Evolutionary conservation across 306 rosid species (phyloP).

Genomic region (Dicorynia guianensis): DNA sequence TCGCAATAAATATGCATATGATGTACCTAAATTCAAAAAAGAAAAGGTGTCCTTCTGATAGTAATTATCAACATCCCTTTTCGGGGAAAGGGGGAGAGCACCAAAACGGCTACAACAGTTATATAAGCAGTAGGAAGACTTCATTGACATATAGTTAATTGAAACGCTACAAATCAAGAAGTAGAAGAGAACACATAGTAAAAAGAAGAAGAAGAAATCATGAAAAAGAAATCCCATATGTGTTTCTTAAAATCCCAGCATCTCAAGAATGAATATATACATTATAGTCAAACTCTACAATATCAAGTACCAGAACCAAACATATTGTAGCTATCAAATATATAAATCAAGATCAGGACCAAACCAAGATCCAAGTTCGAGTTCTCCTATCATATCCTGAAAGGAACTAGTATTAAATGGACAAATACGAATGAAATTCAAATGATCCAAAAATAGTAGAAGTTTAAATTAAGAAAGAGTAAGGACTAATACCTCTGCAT

Average conservation of each 20-base stretch:
- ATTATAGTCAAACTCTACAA: neutral
- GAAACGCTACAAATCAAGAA: constrained; percentile 1
- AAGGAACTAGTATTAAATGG: neutral
- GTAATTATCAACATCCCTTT: constrained; percentile 3
- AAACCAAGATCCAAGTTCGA: constrained; percentile 15
- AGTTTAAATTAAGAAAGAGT: no score
- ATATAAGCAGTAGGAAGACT: neutral
- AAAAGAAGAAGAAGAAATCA: neutral
- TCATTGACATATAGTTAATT: constrained; percentile 22
- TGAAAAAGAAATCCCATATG: neutral
- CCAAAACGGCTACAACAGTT: neutral
- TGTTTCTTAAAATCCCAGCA: constrained; percentile 12
- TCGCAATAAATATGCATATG: constrained; percentile 36
- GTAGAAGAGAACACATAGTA: neutral
- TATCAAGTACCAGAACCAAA: neutral
- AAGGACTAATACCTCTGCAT: constrained; percentile 63
- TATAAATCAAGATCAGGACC: neutral
- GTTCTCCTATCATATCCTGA: neutral
- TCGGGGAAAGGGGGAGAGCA: constrained; percentile 8
- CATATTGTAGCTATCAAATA: neutral
- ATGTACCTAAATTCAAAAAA: constrained; percentile 35
- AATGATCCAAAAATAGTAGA: neutral
- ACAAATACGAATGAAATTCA: neutral
- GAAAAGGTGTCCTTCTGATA: neutral
- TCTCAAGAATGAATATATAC: neutral